Percentiles rank a stretch among this genome's conserved stretches.
Conservation (phyloP, 129 eudicot species). For the Artemisia annua region DNA sequence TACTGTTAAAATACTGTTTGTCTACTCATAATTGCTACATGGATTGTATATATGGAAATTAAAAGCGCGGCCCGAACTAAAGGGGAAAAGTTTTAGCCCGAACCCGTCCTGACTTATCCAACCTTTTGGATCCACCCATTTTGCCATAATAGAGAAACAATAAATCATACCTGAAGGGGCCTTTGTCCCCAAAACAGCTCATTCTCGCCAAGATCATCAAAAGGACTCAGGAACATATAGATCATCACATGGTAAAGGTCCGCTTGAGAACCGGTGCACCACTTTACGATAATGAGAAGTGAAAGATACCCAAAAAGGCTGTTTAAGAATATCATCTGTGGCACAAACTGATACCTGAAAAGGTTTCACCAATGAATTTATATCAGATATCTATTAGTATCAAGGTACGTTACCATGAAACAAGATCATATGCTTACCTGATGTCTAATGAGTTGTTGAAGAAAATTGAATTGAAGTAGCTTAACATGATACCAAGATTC, state of each 20-base stretch:
- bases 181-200: constrained; percentile 94
- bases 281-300: constrained; percentile 79
- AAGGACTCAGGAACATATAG: constrained; percentile 96
- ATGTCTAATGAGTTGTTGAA: constrained; percentile 75
- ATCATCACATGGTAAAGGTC: constrained; percentile 99
- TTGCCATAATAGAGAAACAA: neutral
- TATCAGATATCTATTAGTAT: constrained; percentile 9
- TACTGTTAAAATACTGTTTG: too few relatives aligned
- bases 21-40: too few relatives aligned
- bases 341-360: constrained; percentile 91
- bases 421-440: constrained; percentile 46
- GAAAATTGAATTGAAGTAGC: constrained; percentile 91
- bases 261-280: constrained; percentile 98
- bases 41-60: too few relatives aligned
- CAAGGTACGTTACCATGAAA: constrained; percentile 5
- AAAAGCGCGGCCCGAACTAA: too few relatives aligned
- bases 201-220: constrained; percentile 93
- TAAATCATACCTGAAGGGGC: constrained; percentile 70
- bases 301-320: constrained; percentile 99
- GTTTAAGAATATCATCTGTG: constrained; percentile 96
- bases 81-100: too few relatives aligned
- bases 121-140: neutral
- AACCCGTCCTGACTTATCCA: neutral
- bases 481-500: constrained; percentile 90
- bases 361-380: constrained; percentile 26